Base-by-base conservation (phyloP, 2,329 filamentous ascomycete genomes). In the Dothistroma pini region DNA sequence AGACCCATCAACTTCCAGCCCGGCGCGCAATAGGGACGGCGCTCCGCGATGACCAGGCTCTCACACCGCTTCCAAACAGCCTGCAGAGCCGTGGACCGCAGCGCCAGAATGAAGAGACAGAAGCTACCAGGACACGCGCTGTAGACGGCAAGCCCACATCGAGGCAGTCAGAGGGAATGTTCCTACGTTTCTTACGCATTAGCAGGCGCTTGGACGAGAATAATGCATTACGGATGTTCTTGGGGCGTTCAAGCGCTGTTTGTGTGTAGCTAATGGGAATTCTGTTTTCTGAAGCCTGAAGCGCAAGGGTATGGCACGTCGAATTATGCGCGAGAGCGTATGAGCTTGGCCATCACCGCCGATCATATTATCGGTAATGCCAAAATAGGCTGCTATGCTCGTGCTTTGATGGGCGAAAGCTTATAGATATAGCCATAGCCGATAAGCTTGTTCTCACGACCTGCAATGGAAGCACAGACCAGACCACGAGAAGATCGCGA, bases 1-100 rank as follows among this genome's bases (percentile, higher is more conserved):
- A 60, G 67, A 61, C 65, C 65, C 22, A 63, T 65, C 61, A 63
- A 65, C 58, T 65, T 65, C 52, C 61, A 63, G 31, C 54, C 63
- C 10, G 51, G 47, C 32, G 48, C 48, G 48, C 59, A 61, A 54
- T 54, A 58, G 48, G 51, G 35, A 35, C 10, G n/a, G 44, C 44
- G 12, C 51, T 29, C 22, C 48, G 21, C 48, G 21, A 14, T 51
- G 21, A 51, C 48, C 41, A 44, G 16, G n/a, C 41, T 44, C 41
- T 44, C 41, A 44, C 16, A 21, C n/a, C 41, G 41, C 16, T 19
- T 19, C 41, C 41, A 44, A 9, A 4, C 41, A 44, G 41, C 41
- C 41, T 44, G n/a, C 9, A 44, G 16, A 14, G 41, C 41, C 14
- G 41, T n/a, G n/a, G 41, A 44, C n/a, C 41, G 41, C 9, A 19